Evolutionary conservation across 1,139 yeast genomes (phyloP), one percentile per base, ranked within the genome.

Genomic region (Blastobotrys capitulatus): DNA sequence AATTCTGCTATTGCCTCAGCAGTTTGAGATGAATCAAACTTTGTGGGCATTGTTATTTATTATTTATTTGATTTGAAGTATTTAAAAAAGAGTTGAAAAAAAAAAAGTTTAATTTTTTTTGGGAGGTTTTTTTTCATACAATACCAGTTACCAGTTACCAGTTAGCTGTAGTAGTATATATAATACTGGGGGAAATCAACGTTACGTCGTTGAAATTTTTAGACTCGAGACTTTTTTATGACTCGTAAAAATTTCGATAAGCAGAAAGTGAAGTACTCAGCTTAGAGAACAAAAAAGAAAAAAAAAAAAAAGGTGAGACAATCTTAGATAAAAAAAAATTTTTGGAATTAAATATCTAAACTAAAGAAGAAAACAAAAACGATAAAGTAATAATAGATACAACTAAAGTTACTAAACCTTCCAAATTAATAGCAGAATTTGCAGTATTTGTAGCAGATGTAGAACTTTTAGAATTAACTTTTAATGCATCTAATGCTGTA

Each of bases 1-100:
- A 47, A 36, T 15, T 47, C 50, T 12, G 34, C 44, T 8, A 47
- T 42, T n/a, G 44, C 50, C n/a, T 39, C 43, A 36, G 15, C 4
- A 27, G 49, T 44, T 27, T 43, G 26, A 36, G 6, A 19, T n/a
- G 26, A 35, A 15, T 15, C 44, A 29, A 22, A 22, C 25, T 22
- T 22, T 4, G 25, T 4, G 25, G 10, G 5, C 32, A 29, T 29
- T 29, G n/a, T n/a, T 29, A 6, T 29, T 29, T 12, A 29, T 22
- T 22, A 22, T 7, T 22, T 22, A 5, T 5, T 22, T 22, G n/a
- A n/a, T n/a, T n/a, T n/a, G 10, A 26, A 26, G 10, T 7, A 26
- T 26, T 7, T 7, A 26, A 26, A 26, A 26, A 26, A 26, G 10
- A 29, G n/a, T 12, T 12, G n/a, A 29, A 29, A 29, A 29, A 29